Base-by-base conservation (phyloP, 108 stramenopile species). In the Cyclotella distinguenda region DNA sequence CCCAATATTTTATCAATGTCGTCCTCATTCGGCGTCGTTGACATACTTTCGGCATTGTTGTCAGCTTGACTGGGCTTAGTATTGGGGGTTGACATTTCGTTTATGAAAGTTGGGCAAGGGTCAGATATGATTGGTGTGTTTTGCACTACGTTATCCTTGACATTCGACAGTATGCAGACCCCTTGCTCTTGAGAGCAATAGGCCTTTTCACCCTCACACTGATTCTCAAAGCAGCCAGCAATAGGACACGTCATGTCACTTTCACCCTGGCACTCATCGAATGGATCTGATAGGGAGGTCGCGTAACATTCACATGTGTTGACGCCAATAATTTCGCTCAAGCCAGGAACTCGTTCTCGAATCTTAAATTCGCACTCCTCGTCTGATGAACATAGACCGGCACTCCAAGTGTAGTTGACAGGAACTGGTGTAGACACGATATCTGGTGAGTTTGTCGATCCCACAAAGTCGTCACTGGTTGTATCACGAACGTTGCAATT, bases 231-330 rank as follows among this genome's bases (percentile, higher is more conserved):
- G 21, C 63, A 64, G 6, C 36, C 26, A 7, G 63, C 50, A 25
- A 40, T 64, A 49, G 63, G 26, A 40, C 63, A 64, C 3, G 63
- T 64, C 25, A 26, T 40, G 30, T 64, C 50, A 15, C 34, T 35
- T 39, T 64, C 63, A 22, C 63, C 63, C 28, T 64, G 35, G 26
- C 63, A 64, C 16, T 64, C 63, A 64, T 64, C 63, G 9, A 64
- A 45, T 28, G 49, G 49, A 23, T 49, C 19, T 2, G 27, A 27
- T 1, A 25, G 4, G 4, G 43, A 45, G 21, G 50, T 39, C 2
- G 63, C 48, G 27, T 64, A 64, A 23, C 63, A 64, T 18, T 49
- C 43, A 52, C 63, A 64, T 1, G 49, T 40, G 7, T 6, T 30
- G 9, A 64, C 63, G 27, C 63, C 63, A 38, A 51, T 51, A 0